A percentile compares a stretch with the other conserved stretches of the same genome.
Evolutionary conservation across 1,284 basidiomycete genomes (phyloP).

Genomic region (Amylostereum areolatum): DNA sequence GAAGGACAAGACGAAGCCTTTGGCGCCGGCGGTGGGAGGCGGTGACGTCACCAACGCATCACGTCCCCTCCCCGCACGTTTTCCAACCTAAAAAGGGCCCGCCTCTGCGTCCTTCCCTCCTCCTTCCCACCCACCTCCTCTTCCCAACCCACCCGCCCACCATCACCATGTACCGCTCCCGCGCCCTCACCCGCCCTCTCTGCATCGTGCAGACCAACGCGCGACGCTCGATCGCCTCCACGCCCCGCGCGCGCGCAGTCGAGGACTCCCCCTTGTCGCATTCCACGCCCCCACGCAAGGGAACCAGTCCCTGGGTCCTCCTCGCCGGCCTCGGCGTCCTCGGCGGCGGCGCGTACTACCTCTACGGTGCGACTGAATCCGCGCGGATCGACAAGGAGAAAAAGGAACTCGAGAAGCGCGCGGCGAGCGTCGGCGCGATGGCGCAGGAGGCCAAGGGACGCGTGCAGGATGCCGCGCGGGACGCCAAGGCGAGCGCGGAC

Average conservation of each 20-base stretch:
- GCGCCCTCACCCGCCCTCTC: not conserved
- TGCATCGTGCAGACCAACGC: not conserved
- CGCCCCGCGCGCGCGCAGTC: not conserved
- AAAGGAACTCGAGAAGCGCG: not conserved
- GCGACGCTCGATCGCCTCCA: not conserved
- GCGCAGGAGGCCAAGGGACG: not conserved
- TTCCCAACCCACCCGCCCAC: not conserved
- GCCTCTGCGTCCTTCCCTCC: not conserved
- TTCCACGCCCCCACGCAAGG: too few relatives aligned
- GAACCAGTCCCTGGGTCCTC: constrained; percentile 1
- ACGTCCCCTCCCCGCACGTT: not conserved
- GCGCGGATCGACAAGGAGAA: constrained; percentile 3
- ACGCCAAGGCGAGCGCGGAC: not conserved
- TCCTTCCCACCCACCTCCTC: not conserved
- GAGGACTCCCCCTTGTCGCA: not conserved
- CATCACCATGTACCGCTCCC: not conserved
- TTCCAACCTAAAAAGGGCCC: not conserved
- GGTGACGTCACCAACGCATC: not conserved
- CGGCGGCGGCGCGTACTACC: constrained; percentile 13
- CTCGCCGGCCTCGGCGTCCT: constrained; percentile 5
- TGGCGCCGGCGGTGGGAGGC: too few relatives aligned
- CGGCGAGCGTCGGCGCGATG: not conserved
- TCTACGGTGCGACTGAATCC: constrained; percentile 5
- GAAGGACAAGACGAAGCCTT: too few relatives aligned
- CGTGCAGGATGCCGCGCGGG: not conserved